Evolutionary conservation across 495 filamentous ascomycete genomes (phyloP).

Genomic region (Margaritispora aquatica): DNA sequence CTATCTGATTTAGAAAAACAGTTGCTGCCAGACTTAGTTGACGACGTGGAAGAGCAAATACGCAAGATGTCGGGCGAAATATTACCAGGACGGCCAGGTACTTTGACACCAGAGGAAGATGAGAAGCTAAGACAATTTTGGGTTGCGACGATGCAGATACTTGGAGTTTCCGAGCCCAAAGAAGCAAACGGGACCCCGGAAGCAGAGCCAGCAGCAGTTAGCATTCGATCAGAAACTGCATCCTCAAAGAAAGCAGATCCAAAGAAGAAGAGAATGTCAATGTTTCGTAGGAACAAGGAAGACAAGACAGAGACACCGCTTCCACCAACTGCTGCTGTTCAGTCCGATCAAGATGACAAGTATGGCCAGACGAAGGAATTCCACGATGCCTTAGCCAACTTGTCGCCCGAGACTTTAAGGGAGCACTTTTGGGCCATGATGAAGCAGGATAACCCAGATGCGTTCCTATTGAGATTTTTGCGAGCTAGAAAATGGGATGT

Average conservation of each 20-base stretch:
- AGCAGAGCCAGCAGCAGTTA: neutral
- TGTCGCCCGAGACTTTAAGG: conserved; percentile 72
- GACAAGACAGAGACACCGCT: conserved; percentile 33
- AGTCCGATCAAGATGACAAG: conserved; percentile 64
- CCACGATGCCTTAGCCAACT: conserved; percentile 66
- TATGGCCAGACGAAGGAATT: conserved; percentile 87
- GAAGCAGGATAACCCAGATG: conserved; percentile 92
- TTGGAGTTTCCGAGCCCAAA: conserved; percentile 51
- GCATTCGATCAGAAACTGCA: conserved; percentile 5
- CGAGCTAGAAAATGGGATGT: conserved; percentile 95
- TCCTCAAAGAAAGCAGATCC: conserved; percentile 49
- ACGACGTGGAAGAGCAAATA: conserved; percentile 5
- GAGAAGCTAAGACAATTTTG: conserved; percentile 85
- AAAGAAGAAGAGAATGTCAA: conserved; percentile 60
- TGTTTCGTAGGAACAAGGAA: conserved; percentile 58
- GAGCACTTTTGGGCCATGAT: conserved; percentile 90
- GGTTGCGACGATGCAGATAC: conserved; percentile 70
- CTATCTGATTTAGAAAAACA: neutral
- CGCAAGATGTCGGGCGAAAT: conserved; percentile 22
- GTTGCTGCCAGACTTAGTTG: neutral
- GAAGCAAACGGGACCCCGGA: too few relatives aligned
- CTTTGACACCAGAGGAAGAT: conserved; percentile 82
- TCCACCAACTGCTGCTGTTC: neutral
- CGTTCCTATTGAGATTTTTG: conserved; percentile 79
- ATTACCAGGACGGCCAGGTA: conserved; percentile 68